A percentile compares a stretch with the other conserved stretches of the same genome.
These are phyloP conservation scores for Ophiostoma quercus DNA, from an alignment of 2,329 filamentous ascomycete species.

Conservation along the genomic window DNA sequence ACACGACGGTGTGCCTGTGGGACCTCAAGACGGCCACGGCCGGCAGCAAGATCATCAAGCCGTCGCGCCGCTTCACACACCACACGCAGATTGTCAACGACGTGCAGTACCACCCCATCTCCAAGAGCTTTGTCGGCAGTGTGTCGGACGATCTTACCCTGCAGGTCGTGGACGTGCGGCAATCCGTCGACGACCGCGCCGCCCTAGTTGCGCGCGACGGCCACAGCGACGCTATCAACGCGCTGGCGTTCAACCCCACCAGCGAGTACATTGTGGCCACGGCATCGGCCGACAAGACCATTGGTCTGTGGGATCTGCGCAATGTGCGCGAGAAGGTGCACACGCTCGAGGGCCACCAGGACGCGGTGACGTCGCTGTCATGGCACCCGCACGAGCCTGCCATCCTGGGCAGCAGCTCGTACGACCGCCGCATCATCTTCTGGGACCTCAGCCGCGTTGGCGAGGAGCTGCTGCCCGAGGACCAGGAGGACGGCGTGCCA, in stretches of 20 bases:
- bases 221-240: conserved; percentile 90
- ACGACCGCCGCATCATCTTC: conserved; percentile 89
- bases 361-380: conserved; percentile 83
- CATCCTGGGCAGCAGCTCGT: conserved; percentile 84
- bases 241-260: conserved; percentile 88
- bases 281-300: conserved; percentile 89
- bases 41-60: conserved; percentile 63
- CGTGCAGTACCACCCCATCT: conserved; percentile 87
- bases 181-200: conserved; percentile 58
- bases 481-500: conserved; percentile 88
- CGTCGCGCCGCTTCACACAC: conserved; percentile 73
- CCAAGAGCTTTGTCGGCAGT: conserved; percentile 78
- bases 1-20: conserved; percentile 88
- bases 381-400: conserved; percentile 92
- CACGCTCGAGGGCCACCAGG: conserved; percentile 79
- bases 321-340: conserved; percentile 88
- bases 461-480: conserved; percentile 90
- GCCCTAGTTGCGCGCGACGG: conserved; percentile 66
- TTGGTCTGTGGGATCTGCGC: conserved; percentile 91
- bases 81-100: conserved; percentile 93
- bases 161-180: conserved; percentile 83
- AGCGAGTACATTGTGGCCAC: conserved; percentile 89
- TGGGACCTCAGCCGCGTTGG: conserved; percentile 93
- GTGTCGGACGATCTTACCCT: conserved; percentile 94
- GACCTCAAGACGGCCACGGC: conserved; percentile 65